Evolutionary conservation across 2,329 filamentous ascomycete genomes (phyloP).

Genomic region (Amylocarpus encephaloides): DNA sequence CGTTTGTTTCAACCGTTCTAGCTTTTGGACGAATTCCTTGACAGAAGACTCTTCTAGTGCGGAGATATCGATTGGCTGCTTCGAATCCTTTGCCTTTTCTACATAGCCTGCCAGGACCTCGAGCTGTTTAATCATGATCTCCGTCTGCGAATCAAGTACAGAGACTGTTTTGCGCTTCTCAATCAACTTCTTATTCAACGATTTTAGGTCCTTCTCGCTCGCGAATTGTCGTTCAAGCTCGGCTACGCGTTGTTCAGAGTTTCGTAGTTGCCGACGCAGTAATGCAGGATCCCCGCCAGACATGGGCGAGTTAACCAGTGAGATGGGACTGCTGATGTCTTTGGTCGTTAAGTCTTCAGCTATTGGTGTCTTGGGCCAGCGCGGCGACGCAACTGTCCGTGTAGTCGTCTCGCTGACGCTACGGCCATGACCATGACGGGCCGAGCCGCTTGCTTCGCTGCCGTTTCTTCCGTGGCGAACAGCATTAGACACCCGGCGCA

Average conservation of each 20-base stretch:
- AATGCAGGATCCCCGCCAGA: slow-evolving; percentile 57
- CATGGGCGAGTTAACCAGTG: slow-evolving; percentile 48
- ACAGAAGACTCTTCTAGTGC: slow-evolving; percentile 85
- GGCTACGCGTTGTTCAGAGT: slow-evolving; percentile 75
- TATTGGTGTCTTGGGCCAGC: slow-evolving; percentile 62
- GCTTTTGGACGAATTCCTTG: slow-evolving; percentile 78
- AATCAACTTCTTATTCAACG: slow-evolving; percentile 77
- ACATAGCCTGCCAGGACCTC: slow-evolving; percentile 86
- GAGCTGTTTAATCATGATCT: slow-evolving; percentile 89
- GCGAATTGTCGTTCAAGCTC: slow-evolving; percentile 78
- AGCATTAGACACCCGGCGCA: slow-evolving; percentile 86
- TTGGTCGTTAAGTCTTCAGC: slow-evolving; percentile 47
- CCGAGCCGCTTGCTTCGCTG: slow-evolving; percentile 53
- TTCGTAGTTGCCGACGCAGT: slow-evolving; percentile 69
- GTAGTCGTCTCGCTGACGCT: slow-evolving; percentile 65
- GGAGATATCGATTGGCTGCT: slow-evolving; percentile 70
- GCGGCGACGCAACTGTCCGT: slow-evolving; percentile 55
- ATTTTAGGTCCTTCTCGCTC: slow-evolving; percentile 43
- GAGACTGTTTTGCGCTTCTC: slow-evolving; percentile 97
- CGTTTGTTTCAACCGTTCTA: slow-evolving; percentile 54
- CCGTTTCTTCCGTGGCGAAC: slow-evolving; percentile 88
- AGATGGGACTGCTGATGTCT: slow-evolving; percentile 68
- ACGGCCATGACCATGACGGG: slow-evolving; percentile 47
- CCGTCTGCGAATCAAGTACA: slow-evolving; percentile 85
- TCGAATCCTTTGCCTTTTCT: slow-evolving; percentile 76